Evolutionary conservation across 2,329 filamentous ascomycete species (phyloP).

Genomic region (Talaromyces sp.): DNA sequence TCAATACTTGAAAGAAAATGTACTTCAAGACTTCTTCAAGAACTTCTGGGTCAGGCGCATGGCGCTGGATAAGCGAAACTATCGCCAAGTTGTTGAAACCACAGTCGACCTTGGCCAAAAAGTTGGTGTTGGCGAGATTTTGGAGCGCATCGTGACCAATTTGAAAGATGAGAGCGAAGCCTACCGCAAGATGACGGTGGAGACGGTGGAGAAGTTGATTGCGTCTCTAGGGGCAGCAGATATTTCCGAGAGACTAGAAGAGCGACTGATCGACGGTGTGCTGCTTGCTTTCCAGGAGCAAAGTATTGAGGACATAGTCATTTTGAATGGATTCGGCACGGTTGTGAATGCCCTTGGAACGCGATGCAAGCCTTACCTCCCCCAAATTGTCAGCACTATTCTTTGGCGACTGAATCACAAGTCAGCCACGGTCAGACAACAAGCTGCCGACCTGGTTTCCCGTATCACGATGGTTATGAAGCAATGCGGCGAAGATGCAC

Average conservation of each 20-base stretch:
- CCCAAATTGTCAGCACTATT: conserved; percentile 94
- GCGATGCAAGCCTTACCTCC: conserved; percentile 91
- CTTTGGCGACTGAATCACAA: conserved; percentile 98
- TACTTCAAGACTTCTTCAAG: conserved; percentile 95
- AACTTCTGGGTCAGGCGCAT: conserved; percentile 97
- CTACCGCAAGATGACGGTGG: conserved; percentile 98
- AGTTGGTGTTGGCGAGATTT: conserved; percentile 92
- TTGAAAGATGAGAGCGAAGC: conserved; percentile 97
- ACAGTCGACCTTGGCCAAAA: conserved; percentile 97
- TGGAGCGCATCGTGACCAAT: conserved; percentile 88
- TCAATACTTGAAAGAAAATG: conserved; percentile 89
- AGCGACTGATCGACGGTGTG: conserved; percentile 90
- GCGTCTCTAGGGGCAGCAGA: conserved; percentile 90
- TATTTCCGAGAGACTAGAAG: conserved; percentile 86
- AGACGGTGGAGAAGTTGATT: conserved; percentile 95
- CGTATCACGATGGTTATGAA: conserved; percentile 99
- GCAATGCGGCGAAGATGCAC: conserved; percentile 90
- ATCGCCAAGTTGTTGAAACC: conserved; percentile 94
- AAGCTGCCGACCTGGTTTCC: conserved; percentile 92
- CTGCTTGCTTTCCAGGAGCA: conserved; percentile 97
- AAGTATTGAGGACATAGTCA: conserved; percentile 89
- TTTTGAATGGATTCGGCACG: conserved; percentile 96
- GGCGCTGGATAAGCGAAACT: conserved; percentile 96
- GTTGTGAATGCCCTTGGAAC: conserved; percentile 93
- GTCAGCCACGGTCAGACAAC: conserved; percentile 90